These are phyloP conservation scores for Paulownia fortunei DNA, from an alignment of 257 asterid species.

Conservation along the genomic window DNA sequence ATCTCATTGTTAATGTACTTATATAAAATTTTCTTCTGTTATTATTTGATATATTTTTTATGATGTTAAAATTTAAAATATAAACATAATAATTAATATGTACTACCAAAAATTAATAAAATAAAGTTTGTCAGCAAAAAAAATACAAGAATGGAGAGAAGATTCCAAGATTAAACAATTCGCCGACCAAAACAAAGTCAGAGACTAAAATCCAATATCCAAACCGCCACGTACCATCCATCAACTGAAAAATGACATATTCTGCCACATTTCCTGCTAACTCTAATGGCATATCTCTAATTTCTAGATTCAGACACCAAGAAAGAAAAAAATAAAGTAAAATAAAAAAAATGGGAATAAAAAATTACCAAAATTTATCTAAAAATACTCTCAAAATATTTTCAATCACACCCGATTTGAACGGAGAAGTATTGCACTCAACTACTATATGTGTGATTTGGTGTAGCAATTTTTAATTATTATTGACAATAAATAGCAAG, in stretches of 20 bases:
- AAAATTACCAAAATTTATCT: neutral
- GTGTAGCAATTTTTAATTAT: neutral
- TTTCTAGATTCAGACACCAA: neutral
- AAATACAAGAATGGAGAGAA: neutral
- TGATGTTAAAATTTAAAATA: no score
- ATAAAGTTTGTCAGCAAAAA: neutral
- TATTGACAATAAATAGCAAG: no score
- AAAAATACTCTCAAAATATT: no score
- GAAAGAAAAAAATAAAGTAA: neutral
- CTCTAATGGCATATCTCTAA: neutral
- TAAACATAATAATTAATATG: no score
- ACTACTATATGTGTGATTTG: no score
- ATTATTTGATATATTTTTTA: no score
- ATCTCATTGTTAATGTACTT: neutral
- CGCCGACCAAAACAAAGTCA: constrained; percentile 37
- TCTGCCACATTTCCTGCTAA: neutral
- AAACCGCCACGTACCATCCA: constrained; percentile 32
- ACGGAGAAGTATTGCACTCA: no score
- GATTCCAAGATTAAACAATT: constrained; percentile 29
- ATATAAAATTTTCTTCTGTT: neutral
- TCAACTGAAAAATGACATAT: constrained; percentile 17
- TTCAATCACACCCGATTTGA: no score
- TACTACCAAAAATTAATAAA: no score
- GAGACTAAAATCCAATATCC: constrained; percentile 21
- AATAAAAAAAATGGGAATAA: neutral